Base-by-base conservation (phyloP, 257 asterid species). In the Striga asiatica region DNA sequence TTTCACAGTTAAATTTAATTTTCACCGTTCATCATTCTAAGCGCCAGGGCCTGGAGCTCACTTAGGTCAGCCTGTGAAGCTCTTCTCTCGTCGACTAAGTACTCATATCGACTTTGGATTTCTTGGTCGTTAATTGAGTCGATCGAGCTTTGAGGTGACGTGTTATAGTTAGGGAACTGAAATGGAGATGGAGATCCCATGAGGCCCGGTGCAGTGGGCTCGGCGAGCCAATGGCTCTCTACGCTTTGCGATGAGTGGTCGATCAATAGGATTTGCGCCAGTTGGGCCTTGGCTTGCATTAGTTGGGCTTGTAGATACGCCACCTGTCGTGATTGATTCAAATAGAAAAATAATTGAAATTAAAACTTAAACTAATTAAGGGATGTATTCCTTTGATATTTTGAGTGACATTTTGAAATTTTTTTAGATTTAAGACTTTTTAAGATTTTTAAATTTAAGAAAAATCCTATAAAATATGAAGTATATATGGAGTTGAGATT, bases 41-140 rank as follows among this genome's bases (percentile, higher is more conserved):
- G 61, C 56, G 97, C 97, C 69, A 89, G 62, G 25, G 81, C 91
- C 66, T 89, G 96, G 31, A 86, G 94, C 69, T 89, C 97, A 48
- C 77, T 74, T 71, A 86, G 18, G 18, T 89, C 96, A 13, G 79
- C 72, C 70, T 77, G 89, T 16, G 94, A 74, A 23, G 79, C 63
- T 51, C 88, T 77, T 74, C 74, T 85, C 77, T 66, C 78, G 60
- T 62, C 35, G 54, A 60, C 67, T 5, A 5, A n/a, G 13, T 48
- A 9, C 2, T 79, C 82, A 22, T 66, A 54, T 47, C 70, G 66
- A 59, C 78, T 62, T 32, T 74, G 61, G 5, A 27, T 49, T 37
- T 84, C 92, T 14, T 62, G 35, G 12, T 79, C 80, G 8, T 50
- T 50, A 19, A 72, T 39, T 20, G 93, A 82, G 2, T 85, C 94